Evolutionary conservation across 495 filamentous ascomycete species (phyloP).

Genomic region (Neurospora sp.): DNA sequence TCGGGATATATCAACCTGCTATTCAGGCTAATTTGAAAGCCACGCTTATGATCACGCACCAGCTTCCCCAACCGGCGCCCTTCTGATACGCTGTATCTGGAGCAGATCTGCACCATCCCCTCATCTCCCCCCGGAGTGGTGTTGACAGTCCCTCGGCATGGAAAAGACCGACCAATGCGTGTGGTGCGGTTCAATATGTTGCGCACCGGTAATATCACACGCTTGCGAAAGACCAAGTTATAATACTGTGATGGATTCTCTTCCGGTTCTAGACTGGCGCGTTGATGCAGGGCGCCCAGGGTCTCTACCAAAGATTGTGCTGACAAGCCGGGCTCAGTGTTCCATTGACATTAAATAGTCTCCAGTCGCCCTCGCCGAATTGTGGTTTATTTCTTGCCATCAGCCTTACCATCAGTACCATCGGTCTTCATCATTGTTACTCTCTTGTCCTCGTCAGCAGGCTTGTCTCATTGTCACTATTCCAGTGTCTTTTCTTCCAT

Average conservation of each 20-base stretch:
- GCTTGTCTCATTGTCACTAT: too few species aligned
- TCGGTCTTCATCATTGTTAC: not conserved
- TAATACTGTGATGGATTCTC: not conserved
- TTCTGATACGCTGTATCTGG: not conserved
- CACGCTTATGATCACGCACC: not conserved
- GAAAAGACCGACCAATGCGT: conserved; percentile 1
- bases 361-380: not conserved
- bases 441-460: not conserved
- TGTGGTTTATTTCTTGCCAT: not conserved
- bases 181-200: conserved; percentile 5
- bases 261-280: not conserved
- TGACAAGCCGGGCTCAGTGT: not conserved
- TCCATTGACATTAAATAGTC: not conserved
- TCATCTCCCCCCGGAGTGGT: conserved; percentile 8
- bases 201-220: conserved; percentile 1
- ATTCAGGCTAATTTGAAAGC: not conserved
- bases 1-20: not conserved
- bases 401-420: not conserved
- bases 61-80: not conserved
- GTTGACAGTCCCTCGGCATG: conserved; percentile 6
- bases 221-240: not conserved
- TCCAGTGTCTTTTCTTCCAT: too few species aligned
- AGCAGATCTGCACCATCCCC: conserved; percentile 5
- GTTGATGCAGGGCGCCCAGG: not conserved
- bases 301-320: not conserved